Base-by-base conservation (phyloP, 768 basidiomycete species). In the Exsudoporus frostii region DNA sequence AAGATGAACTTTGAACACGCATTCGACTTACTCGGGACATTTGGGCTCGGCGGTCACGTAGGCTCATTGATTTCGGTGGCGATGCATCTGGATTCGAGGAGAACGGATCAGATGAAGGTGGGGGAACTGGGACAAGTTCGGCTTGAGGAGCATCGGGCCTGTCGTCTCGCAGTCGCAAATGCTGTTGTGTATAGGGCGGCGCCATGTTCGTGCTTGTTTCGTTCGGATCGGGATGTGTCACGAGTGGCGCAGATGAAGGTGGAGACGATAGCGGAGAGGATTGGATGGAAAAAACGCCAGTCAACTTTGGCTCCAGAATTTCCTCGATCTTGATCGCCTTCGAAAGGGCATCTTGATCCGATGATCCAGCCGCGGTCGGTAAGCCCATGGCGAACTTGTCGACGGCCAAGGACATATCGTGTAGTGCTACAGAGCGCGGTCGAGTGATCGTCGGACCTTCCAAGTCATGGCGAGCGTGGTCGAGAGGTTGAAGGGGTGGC, bases 11-110 rank as follows among this genome's bases (percentile, higher is more conserved):
- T 33, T 19, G 24, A 46, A 22, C 29, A 15, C 20, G 1, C 9
- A 4, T 49, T 24, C 4, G 22, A 60, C 68, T 56, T 45, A 69
- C 68, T 49, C 38, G 45, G 17, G 57, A 59, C 39, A 69, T 69
- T 22, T 70, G 68, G 1, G 69, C 69, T 7, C 65, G 65, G 4
- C 68, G 64, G 39, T 66, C 68, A 14, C 69, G 68, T 27, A 69
- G 42, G 45, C 68, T 69, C 67, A 69, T 69, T 17, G 68, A 53
- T 36, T 55, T 62, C 17, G 51, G 59, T 17, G 64, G 54, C 1
- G 68, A 65, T 10, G 17, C 30, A 9, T 55, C 50, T 22, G 24
- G 42, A 30, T 52, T 36, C 14, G 52, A 46, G 7, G 48, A 41
- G 5, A 37, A 25, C 15, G 52, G 46, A 17, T 44, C 51, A 1